Percentiles rank a stretch among this genome's conserved stretches.
Evolutionary conservation across 306 rosid genomes (phyloP).

Genomic region (Trifolium subterraneum): DNA sequence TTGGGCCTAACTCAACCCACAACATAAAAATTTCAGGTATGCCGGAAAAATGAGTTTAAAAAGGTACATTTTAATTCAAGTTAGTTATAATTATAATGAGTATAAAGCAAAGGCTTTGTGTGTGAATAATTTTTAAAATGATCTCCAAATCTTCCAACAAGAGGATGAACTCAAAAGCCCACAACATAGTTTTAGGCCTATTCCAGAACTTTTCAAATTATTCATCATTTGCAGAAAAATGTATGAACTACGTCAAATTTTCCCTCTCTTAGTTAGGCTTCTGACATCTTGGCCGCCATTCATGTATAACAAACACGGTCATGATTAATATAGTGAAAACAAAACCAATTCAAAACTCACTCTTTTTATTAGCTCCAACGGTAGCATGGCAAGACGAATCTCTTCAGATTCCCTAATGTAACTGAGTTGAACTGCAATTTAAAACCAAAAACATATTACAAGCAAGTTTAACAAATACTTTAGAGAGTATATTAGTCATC

Average conservation of each 20-base stretch:
- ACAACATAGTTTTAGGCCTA: neutral
- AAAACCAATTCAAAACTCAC: slow-evolving; percentile 52
- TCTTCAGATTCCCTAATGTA: slow-evolving; percentile 81
- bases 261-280: neutral
- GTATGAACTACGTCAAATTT: neutral
- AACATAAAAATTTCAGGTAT: neutral
- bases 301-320: slow-evolving; percentile 27
- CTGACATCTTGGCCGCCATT: slow-evolving; percentile 7
- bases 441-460: slow-evolving; percentile 29
- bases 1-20: neutral
- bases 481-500: slow-evolving; percentile 16
- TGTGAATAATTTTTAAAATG: slow-evolving; percentile 14
- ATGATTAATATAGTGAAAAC: slow-evolving; percentile 22
- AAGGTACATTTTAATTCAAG: slow-evolving; percentile 5
- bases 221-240: slow-evolving; percentile 21
- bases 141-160: slow-evolving; percentile 27
- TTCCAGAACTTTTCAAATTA: slow-evolving; percentile 26
- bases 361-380: slow-evolving; percentile 89
- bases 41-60: neutral
- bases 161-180: slow-evolving; percentile 17
- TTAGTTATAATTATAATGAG: neutral
- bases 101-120: neutral
- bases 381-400: slow-evolving; percentile 88
- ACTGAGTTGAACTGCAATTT: slow-evolving; percentile 69
- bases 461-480: slow-evolving; percentile 26